phyloP scores from a whole-genome alignment of 1,284 basidiomycete species.

The Sporisorium reilianum region DNA sequence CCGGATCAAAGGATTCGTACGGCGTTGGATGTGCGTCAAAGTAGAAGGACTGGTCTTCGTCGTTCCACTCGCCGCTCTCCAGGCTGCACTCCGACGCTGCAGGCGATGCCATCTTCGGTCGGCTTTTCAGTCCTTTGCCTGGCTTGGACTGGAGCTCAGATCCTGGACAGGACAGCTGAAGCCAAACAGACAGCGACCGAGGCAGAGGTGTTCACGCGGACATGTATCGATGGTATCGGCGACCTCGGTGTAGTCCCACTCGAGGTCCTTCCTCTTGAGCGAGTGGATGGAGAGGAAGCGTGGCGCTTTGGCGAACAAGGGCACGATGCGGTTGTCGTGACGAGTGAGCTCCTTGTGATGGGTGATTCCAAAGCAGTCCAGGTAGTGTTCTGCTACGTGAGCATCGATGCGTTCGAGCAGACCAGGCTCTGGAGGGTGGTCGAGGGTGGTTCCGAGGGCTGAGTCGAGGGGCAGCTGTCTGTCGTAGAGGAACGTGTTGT shows the following conservation, averaged over 20 bases:
- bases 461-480: slow-evolving; percentile 10
- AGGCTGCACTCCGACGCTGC: slow-evolving; percentile 18
- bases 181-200: slow-evolving; percentile 39
- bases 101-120: slow-evolving; percentile 16
- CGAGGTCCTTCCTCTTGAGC: slow-evolving; percentile 43
- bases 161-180: slow-evolving; percentile 29
- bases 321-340: slow-evolving; percentile 26
- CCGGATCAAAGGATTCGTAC: slow-evolving; percentile 33
- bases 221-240: slow-evolving; percentile 34
- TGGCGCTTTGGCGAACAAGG: slow-evolving; percentile 36
- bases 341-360: slow-evolving; percentile 28
- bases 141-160: not conserved
- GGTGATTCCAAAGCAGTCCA: slow-evolving; percentile 39
- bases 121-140: not conserved
- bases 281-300: slow-evolving; percentile 48
- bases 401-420: slow-evolving; percentile 23
- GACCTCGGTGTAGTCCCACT: slow-evolving; percentile 33
- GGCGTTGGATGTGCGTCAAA: slow-evolving; percentile 33
- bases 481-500: slow-evolving; percentile 33
- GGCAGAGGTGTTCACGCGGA: slow-evolving; percentile 28
- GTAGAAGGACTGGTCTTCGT: slow-evolving; percentile 28
- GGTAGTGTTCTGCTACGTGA: slow-evolving; percentile 26
- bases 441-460: slow-evolving; percentile 18
- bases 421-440: not conserved
- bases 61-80: slow-evolving; percentile 38